Evolutionary conservation across 257 asterid genomes (phyloP), one percentile per base, ranked within the genome.

Genomic region (Lithospermum erythrorhizon): DNA sequence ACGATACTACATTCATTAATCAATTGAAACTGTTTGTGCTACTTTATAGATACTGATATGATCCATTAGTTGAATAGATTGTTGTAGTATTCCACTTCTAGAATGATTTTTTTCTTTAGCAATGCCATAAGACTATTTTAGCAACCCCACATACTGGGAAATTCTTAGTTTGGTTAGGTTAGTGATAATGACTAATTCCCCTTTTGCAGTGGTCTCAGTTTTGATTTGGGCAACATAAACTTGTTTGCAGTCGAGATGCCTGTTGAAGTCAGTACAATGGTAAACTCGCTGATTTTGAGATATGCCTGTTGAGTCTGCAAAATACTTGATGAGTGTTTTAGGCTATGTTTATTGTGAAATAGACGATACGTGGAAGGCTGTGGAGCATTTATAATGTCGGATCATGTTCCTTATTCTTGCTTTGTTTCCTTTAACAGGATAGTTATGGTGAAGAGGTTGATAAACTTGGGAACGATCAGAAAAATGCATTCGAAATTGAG

Each of bases 191-290:
- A 70, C 62, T n/a, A 19, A 23, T 68, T 57, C 19, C 61, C 60
- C 41, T 30, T 52, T 22, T 69, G 83, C 95, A 85, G 95, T 71
- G 84, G 83, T 64, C 75, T 83, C 70, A 70, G 73, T 57, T 87
- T 83, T 72, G 73, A 81, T 30, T 82, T 76, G 51, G 67, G 73
- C 77, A 78, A 85, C 79, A 85, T 87, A 75, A 81, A 79, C 69
- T 76, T 90, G 66, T 90, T 82, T 72, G 77, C 87, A 0, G 86
- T 83, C 20, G 83, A 77, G 56, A 66, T 68, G 17, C 80, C 93
- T 62, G 35, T 57, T 47, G 80, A 85, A 57, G 95, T 89, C 74
- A 86, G 95, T 76, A 61, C 30, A 21, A 20, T 17, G 22, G 53
- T 62, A 64, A 53, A n/a, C 41, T 35, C 3, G 13, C 64, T 57